Evolutionary conservation across 2,329 filamentous ascomycete species (phyloP).

Genomic region (Plectosphaerella cucumerina): DNA sequence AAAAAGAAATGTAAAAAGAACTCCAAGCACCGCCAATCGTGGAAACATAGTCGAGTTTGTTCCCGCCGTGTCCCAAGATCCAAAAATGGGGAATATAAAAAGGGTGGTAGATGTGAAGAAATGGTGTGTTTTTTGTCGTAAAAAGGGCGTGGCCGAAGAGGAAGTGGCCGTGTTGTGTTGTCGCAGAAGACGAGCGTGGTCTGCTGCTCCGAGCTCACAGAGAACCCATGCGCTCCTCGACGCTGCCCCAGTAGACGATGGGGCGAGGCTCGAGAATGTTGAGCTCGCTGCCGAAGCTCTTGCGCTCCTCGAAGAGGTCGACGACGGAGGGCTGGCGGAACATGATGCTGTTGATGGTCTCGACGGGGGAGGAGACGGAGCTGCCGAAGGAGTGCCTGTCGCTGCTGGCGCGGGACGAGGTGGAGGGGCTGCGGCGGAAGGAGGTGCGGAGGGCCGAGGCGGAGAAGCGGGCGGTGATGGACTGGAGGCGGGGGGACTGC

Average conservation of each 20-base stretch:
- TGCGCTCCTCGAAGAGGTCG: slow-evolving; percentile 54
- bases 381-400: slow-evolving; percentile 38
- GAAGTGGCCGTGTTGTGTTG: not conserved
- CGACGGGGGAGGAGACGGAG: slow-evolving; percentile 36
- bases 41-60: not conserved
- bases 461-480: slow-evolving; percentile 47
- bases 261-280: slow-evolving; percentile 58
- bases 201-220: slow-evolving; percentile 19
- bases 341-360: slow-evolving; percentile 56
- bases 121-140: not conserved
- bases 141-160: not conserved
- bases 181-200: not conserved
- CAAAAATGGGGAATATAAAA: not conserved
- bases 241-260: slow-evolving; percentile 58
- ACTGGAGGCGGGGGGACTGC: slow-evolving; percentile 45
- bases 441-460: slow-evolving; percentile 45
- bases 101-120: not conserved
- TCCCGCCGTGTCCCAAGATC: not conserved
- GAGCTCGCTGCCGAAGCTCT: slow-evolving; percentile 47
- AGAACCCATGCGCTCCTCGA: slow-evolving; percentile 55
- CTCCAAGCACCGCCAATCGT: not conserved
- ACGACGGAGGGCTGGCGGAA: slow-evolving; percentile 53
- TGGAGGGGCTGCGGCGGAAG: slow-evolving; percentile 47
- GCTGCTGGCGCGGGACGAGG: slow-evolving; percentile 37
- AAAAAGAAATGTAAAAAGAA: not conserved